Conservation (phyloP, 371 early-diverging fungal species). For the Zychaea mexicana region DNA sequence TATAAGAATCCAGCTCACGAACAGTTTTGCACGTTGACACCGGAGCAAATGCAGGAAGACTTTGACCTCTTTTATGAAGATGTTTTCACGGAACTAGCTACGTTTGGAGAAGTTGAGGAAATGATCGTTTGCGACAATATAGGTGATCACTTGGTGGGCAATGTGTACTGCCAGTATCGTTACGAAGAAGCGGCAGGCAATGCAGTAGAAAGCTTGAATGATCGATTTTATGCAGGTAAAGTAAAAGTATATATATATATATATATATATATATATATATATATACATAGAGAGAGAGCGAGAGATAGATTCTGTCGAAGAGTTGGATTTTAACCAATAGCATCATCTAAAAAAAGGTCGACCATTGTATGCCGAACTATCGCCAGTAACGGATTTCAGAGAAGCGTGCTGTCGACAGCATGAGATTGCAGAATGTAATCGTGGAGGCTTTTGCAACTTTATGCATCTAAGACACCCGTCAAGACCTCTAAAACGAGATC, state of each 20-base stretch:
- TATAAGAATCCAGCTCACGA: conserved; percentile 94
- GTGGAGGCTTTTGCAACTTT: conserved; percentile 98
- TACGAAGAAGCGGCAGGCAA: conserved; percentile 93
- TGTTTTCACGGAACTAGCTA: conserved; percentile 93
- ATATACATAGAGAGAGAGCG: neutral
- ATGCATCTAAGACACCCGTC: conserved; percentile 94
- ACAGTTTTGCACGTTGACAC: conserved; percentile 67
- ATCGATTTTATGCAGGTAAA: conserved; percentile 92
- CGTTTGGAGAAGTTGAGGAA: conserved; percentile 96
- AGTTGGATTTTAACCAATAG: neutral
- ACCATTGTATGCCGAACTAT: conserved; percentile 94
- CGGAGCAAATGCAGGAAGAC: conserved; percentile 85
- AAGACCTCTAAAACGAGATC: conserved; percentile 71
- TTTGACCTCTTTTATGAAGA: conserved; percentile 98
- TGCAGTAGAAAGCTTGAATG: conserved; percentile 88
- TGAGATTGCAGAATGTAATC: conserved; percentile 92
- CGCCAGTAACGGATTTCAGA: conserved; percentile 95
- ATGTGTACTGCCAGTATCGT: conserved; percentile 94
- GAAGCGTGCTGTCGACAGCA: conserved; percentile 98
- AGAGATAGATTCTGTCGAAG: neutral
- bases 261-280: too few relatives aligned
- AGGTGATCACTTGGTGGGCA: conserved; percentile 97
- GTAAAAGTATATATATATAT: neutral
- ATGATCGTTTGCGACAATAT: conserved; percentile 97
- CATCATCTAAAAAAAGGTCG: conserved; percentile 55